These are phyloP conservation scores for Arthonia radiata DNA, from an alignment of 495 filamentous ascomycete species.

Conservation along the genomic window DNA sequence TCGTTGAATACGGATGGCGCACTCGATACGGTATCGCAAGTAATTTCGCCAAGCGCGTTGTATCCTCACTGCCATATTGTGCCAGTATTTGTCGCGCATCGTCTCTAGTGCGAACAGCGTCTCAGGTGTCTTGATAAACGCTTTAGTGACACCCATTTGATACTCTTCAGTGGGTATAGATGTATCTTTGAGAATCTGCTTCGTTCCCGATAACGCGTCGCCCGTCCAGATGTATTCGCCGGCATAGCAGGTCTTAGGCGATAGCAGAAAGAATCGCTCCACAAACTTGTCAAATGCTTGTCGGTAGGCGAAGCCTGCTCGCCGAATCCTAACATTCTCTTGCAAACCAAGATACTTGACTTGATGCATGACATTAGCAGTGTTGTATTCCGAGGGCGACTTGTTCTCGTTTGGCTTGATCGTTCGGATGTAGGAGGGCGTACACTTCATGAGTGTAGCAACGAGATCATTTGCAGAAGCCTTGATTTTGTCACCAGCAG, in stretches of 20 bases:
- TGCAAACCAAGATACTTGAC: conserved; percentile 98
- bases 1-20: conserved; percentile 77
- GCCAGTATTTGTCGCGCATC: conserved; percentile 95
- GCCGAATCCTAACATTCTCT: conserved; percentile 93
- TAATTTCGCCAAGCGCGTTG: conserved; percentile 96
- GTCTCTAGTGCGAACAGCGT: conserved; percentile 92
- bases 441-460: conserved; percentile 84
- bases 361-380: conserved; percentile 81
- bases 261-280: conserved; percentile 88
- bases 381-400: conserved; percentile 74
- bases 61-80: conserved; percentile 97
- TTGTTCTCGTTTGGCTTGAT: conserved; percentile 99
- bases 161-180: conserved; percentile 86
- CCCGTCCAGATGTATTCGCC: conserved; percentile 94
- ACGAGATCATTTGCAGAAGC: conserved; percentile 89
- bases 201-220: conserved; percentile 62
- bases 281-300: conserved; percentile 98
- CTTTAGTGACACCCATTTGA: conserved; percentile 91
- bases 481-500: conserved; percentile 93
- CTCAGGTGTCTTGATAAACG: conserved; percentile 96
- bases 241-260: conserved; percentile 81
- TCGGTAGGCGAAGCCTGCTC: conserved; percentile 91
- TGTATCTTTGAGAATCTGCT: conserved; percentile 86
- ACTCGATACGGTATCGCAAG: conserved; percentile 71
- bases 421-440: conserved; percentile 92